Conservation (phyloP, 139 green algal species). For the Monoraphidium neglectum region DNA sequence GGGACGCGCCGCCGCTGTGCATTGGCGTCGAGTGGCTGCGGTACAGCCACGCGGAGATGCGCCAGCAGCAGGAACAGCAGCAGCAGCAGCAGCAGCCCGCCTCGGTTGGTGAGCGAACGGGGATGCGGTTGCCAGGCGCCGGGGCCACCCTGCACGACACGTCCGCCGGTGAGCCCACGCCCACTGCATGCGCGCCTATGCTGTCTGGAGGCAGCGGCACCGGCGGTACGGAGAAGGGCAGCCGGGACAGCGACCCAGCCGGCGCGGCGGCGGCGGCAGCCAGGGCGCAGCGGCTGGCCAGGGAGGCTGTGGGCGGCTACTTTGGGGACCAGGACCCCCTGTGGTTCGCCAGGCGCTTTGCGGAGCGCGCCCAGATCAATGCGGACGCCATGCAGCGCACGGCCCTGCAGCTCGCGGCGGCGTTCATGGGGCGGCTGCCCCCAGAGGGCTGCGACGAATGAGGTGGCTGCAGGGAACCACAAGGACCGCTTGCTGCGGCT, state of each 20-base stretch:
- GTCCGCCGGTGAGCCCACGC: neutral
- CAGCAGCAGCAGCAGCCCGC: constrained; percentile 22
- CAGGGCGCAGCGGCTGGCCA: neutral
- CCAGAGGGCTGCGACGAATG: neutral
- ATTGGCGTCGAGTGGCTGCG: constrained; percentile 19
- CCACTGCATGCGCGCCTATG: neutral
- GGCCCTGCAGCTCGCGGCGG: constrained; percentile 1
- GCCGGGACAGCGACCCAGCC: neutral
- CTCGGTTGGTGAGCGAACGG: neutral
- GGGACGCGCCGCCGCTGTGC: constrained; percentile 4
- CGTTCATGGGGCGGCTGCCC: neutral
- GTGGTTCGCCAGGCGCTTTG: constrained; percentile 30
- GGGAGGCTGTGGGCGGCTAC: neutral
- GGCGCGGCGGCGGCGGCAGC: neutral
- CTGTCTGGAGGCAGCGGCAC: neutral
- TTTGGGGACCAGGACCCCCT: constrained; percentile 18
- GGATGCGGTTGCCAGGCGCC: neutral
- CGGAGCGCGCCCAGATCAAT: constrained; percentile 8
- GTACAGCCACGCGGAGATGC: constrained; percentile 15
- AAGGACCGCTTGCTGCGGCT: no score
- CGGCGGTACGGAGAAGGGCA: neutral
- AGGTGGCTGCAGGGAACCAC: no score
- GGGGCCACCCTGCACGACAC: neutral
- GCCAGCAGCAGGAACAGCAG: no score
- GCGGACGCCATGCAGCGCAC: constrained; percentile 7